Evolutionary conservation across 352 stramenopile species (phyloP).

Genomic region (Pythium phragmitis): DNA sequence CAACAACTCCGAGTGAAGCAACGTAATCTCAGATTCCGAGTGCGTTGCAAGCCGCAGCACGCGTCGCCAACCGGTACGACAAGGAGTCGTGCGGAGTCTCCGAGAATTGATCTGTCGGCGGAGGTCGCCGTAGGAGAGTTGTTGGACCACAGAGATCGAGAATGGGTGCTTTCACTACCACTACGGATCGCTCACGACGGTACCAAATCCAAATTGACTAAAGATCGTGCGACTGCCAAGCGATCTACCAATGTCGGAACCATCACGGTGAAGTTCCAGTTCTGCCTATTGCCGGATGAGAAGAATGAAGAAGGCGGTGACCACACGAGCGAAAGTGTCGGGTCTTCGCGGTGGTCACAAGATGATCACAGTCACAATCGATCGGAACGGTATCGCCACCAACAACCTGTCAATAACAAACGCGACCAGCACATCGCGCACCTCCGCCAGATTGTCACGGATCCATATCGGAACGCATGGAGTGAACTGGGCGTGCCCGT

Average conservation of each 20-base stretch:
- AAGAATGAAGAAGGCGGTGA: neutral
- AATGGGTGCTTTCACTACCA: conserved; percentile 14
- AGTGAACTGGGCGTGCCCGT: neutral
- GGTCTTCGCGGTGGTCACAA: conserved; percentile 12
- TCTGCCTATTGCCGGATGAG: neutral
- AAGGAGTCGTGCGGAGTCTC: neutral
- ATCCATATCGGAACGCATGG: neutral
- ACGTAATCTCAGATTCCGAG: conserved; percentile 18
- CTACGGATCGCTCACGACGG: conserved; percentile 6
- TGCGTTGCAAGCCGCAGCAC: conserved; percentile 27
- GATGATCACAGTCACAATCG: neutral
- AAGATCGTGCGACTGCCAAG: neutral
- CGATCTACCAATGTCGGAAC: conserved; percentile 1
- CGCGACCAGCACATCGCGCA: neutral
- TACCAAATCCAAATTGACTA: neutral
- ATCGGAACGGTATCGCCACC: neutral
- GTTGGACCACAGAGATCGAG: conserved; percentile 13
- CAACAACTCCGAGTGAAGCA: conserved; percentile 3
- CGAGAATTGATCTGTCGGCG: conserved; percentile 9
- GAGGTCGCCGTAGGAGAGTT: conserved; percentile 17
- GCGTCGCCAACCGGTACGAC: conserved; percentile 8
- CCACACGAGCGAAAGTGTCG: neutral
- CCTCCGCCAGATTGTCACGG: neutral
- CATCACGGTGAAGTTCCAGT: conserved; percentile 21
- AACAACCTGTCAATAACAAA: neutral